These are phyloP conservation scores for Spinacia oleracea DNA, from an alignment of 179 eudicot genomes.

Conservation along the genomic window DNA sequence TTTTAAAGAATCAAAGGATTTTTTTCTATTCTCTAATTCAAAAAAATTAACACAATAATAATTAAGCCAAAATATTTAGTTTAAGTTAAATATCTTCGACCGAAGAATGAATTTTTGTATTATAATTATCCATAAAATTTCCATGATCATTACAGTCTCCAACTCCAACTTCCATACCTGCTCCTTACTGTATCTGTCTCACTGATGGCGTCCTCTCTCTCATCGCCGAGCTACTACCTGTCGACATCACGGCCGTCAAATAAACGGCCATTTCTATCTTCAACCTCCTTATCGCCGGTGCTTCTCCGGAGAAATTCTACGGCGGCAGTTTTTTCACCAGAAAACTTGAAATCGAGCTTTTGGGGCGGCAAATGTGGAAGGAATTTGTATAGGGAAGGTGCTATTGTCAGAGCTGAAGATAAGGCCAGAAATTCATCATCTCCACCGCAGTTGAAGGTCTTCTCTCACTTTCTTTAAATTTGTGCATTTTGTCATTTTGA, in stretches of 20 bases:
- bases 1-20: no score
- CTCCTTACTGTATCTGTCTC: background rate
- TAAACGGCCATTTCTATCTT: constrained; percentile 16
- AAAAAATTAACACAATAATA: no score
- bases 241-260: constrained; percentile 23
- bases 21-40: no score
- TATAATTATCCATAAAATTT: background rate
- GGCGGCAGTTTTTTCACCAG: background rate
- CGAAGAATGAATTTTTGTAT: no score
- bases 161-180: background rate
- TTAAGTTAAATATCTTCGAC: no score
- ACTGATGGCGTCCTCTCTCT: constrained; percentile 35
- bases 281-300: constrained; percentile 14
- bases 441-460: constrained; percentile 40
- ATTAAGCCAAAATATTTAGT: no score
- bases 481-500: background rate
- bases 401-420: constrained; percentile 68
- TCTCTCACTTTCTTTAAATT: background rate
- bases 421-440: constrained; percentile 47
- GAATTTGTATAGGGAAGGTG: constrained; percentile 36
- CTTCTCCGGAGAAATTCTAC: constrained; percentile 18
- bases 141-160: background rate
- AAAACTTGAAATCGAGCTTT: background rate
- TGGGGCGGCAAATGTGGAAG: constrained; percentile 23
- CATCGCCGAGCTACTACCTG: constrained; percentile 18